Conservation (phyloP, 352 stramenopile species). For the Hyphochytrium catenoides region DNA sequence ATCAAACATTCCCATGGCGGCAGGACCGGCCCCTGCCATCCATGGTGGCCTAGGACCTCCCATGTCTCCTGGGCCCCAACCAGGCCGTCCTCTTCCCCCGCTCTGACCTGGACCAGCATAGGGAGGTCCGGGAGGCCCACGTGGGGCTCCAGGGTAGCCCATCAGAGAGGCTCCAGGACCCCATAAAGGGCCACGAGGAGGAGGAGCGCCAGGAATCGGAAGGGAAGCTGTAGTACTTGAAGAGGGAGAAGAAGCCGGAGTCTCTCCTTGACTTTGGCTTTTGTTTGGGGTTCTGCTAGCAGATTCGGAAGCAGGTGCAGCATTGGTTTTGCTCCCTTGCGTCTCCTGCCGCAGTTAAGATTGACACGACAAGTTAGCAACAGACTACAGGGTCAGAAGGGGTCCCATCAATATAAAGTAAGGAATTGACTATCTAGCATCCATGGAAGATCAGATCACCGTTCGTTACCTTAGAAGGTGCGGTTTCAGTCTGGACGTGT, state of each 20-base stretch:
- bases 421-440: no score
- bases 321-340: no score
- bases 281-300: no score
- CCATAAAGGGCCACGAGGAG: not conserved
- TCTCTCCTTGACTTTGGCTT: not conserved
- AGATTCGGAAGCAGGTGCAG: no score
- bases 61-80: constrained; percentile 7
- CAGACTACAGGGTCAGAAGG: no score
- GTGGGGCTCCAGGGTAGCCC: not conserved
- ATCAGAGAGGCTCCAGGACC: not conserved
- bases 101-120: constrained; percentile 14
- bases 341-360: no score
- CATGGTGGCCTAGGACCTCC: not conserved
- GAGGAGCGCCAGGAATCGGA: not conserved
- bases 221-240: not conserved
- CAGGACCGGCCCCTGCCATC: not conserved
- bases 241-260: not conserved
- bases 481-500: no score
- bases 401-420: no score
- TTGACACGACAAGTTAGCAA: no score
- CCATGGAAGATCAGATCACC: no score
- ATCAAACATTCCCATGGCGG: constrained; percentile 13
- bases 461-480: no score
- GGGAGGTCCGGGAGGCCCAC: no score
- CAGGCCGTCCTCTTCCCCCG: constrained; percentile 25